phyloP scores from a whole-genome alignment of 2,329 filamentous ascomycete species.

The Amauroascus verrucosus region DNA sequence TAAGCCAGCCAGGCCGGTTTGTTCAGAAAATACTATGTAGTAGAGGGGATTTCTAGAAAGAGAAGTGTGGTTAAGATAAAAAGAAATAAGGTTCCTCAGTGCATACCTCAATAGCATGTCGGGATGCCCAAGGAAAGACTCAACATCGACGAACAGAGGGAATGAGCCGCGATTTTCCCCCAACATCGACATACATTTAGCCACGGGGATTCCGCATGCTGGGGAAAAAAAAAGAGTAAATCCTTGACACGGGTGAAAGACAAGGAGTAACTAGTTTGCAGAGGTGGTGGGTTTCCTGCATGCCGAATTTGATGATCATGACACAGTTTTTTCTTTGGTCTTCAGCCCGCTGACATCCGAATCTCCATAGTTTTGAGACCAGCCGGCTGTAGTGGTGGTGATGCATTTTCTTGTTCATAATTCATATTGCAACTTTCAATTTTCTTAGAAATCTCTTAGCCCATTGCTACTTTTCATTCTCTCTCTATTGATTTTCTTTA shows the following conservation, averaged over 20 bases:
- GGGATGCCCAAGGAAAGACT: too few relatives aligned
- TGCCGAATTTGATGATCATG: slow-evolving; percentile 2
- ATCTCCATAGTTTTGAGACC: slow-evolving; percentile 4
- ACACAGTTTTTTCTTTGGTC: slow-evolving; percentile 4
- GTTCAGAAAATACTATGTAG: too few relatives aligned
- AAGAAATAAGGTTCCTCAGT: too few relatives aligned
- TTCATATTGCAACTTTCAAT: background rate
- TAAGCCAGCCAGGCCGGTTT: too few relatives aligned
- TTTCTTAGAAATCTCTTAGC: background rate
- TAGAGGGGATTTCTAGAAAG: too few relatives aligned
- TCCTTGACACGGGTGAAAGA: background rate
- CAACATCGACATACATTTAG: too few relatives aligned
- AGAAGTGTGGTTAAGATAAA: too few relatives aligned
- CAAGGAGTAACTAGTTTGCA: background rate
- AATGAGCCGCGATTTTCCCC: too few relatives aligned
- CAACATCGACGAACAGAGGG: too few relatives aligned
- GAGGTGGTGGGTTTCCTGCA: slow-evolving; percentile 2
- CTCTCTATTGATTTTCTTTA: background rate
- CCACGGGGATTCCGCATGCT: too few relatives aligned
- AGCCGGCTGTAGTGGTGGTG: background rate
- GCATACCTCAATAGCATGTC: too few relatives aligned
- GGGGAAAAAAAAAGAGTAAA: too few relatives aligned
- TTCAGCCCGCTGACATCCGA: slow-evolving; percentile 1
- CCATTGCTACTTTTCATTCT: background rate
- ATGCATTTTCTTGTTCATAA: background rate